Evolutionary conservation across 345 rosid species (phyloP).

Genomic region (Microcos paniculata): DNA sequence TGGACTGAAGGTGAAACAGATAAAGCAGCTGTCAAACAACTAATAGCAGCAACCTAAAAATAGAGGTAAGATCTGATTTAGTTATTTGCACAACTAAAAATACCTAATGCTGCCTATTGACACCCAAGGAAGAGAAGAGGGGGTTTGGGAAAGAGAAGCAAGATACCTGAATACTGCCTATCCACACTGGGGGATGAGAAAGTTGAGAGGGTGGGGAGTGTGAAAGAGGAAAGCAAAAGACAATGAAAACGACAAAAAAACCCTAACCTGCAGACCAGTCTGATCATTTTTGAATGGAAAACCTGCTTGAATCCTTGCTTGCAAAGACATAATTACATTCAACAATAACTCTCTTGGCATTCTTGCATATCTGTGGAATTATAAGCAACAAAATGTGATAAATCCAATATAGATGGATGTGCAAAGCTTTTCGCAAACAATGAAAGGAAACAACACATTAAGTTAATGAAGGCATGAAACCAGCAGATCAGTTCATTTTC

Average conservation of each 20-base stretch:
- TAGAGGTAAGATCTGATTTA: conserved; percentile 11
- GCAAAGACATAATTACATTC: conserved; percentile 55
- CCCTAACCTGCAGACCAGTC: conserved; percentile 76
- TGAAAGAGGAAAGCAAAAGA: neutral
- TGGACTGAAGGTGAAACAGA: conserved; percentile 64
- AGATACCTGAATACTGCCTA: too few species aligned
- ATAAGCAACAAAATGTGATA: conserved; percentile 22
- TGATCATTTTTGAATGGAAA: conserved; percentile 64
- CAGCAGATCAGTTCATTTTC: neutral
- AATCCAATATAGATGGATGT: conserved; percentile 7
- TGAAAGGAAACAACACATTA: conserved; percentile 15
- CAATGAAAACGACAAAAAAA: conserved; percentile 4
- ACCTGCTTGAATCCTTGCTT: conserved; percentile 54
- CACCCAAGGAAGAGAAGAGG: neutral
- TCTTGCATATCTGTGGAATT: conserved; percentile 70
- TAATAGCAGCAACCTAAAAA: conserved; percentile 64
- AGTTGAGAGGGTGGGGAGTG: too few species aligned
- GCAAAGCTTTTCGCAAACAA: conserved; percentile 8
- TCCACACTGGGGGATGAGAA: too few species aligned
- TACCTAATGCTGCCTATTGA: neutral
- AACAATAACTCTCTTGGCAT: conserved; percentile 83
- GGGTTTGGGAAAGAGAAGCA: neutral
- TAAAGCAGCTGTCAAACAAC: conserved; percentile 79
- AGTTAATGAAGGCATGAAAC: neutral
- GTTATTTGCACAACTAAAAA: conserved; percentile 1